Base-by-base conservation (phyloP, 1,284 basidiomycete species). In the Leccinum subrobustum region DNA sequence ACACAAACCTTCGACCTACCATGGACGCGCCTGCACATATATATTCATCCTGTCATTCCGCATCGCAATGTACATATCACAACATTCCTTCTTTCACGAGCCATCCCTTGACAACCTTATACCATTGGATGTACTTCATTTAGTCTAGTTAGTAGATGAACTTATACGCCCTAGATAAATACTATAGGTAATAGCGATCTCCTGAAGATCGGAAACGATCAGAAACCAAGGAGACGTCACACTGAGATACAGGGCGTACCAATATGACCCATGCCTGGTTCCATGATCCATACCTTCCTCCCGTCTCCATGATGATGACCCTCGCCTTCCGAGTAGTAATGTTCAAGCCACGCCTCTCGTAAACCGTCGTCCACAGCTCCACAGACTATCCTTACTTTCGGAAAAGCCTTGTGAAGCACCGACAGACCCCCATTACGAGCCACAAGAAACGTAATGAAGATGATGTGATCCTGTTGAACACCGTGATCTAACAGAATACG, bases 401-500 rank as follows among this genome's bases (percentile, higher is more conserved):
- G 95, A 77, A 97, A 98, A 7, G 93, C 93, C 16, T 83, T 82
- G 63, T 88, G 85, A 35, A 96, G 77, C 1, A 93, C 86, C 14
- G 87, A 86, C 20, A 94, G 76, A 14, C 95, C 92, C 23, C 95
- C 95, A 35, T 80, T 81, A 18, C 86, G 83, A 4, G 93, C 89
- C 42, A 96, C 89, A n/a, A 98, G 80, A 77, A 96, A 92, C 1
- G 93, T 89, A 23, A 96, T 84, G 70, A 95, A 94, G 60, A 95
- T 86, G 68, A 95, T 94, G 68, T 89, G 88, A 52, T 89, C 83
- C 70, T 95, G 86, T 65, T 73, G 84, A 7, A 98, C 89, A n/a
- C 96, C 95, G 69, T 99, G 96, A 71, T 99, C 96, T 27, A 98
- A 83, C 16, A 98, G 79, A 4, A 97, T 86, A n/a, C 96, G 89